phyloP scores from a whole-genome alignment of 352 stramenopile species.

The Globisporangium radiosum region DNA sequence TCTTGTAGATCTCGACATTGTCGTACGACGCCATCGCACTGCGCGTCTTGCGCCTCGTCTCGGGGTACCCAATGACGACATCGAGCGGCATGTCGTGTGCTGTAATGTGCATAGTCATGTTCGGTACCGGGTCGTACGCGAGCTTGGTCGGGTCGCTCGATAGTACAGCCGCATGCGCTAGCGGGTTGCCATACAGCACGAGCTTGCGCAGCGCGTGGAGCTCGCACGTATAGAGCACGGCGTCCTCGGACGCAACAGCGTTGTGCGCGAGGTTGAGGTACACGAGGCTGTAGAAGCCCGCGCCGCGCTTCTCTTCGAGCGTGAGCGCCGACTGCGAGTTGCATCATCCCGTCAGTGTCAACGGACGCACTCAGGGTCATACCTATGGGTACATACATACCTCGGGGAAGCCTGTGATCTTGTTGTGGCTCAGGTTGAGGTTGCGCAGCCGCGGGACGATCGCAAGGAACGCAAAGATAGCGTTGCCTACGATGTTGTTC shows the following conservation, averaged over 20 bases:
- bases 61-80: constrained; percentile 56
- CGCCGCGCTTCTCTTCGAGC: constrained; percentile 49
- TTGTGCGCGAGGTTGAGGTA: constrained; percentile 79
- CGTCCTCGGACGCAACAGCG: constrained; percentile 41
- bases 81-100: constrained; percentile 18
- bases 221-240: constrained; percentile 36
- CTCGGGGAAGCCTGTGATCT: constrained; percentile 65
- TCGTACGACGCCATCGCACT: constrained; percentile 43
- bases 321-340: constrained; percentile 34
- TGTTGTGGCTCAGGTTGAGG: constrained; percentile 79
- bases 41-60: constrained; percentile 58
- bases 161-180: constrained; percentile 49
- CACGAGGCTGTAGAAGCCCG: constrained; percentile 55
- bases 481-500: constrained; percentile 59
- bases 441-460: constrained; percentile 61
- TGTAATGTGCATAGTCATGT: constrained; percentile 33
- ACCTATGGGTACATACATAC: constrained; percentile 12
- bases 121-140: constrained; percentile 63
- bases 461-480: constrained; percentile 65
- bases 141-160: constrained; percentile 62
- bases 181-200: constrained; percentile 70
- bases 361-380: too few relatives aligned
- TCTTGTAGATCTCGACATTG: constrained; percentile 80
- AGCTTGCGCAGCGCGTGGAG: constrained; percentile 58
- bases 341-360: neutral